phyloP scores from a whole-genome alignment of 768 basidiomycete species.

The Lactarius pseudohatsudake region DNA sequence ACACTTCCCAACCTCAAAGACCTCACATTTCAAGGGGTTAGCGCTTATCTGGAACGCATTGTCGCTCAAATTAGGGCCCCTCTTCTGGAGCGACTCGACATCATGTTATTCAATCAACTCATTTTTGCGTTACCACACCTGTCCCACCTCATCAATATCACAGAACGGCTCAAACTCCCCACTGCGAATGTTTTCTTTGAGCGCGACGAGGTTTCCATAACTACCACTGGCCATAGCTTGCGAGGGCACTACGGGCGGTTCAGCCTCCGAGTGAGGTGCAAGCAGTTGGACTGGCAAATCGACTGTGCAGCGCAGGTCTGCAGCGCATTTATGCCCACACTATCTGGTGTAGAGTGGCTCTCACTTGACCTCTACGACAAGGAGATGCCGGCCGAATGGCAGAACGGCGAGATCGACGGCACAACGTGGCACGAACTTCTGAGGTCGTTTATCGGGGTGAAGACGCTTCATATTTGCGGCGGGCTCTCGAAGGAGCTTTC shows the following conservation, averaged over 20 bases:
- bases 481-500: background rate
- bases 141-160: background rate
- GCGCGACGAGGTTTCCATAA: background rate
- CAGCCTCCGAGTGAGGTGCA: background rate
- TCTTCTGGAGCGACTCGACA: background rate
- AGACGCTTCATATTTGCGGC: background rate
- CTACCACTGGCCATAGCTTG: rapidly evolving
- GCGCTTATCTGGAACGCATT: background rate
- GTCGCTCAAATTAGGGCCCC: background rate
- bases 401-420: background rate
- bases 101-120: background rate
- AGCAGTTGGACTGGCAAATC: background rate
- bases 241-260: background rate
- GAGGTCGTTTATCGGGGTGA: background rate
- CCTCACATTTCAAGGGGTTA: background rate
- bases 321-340: background rate
- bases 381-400: background rate
- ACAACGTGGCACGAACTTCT: background rate
- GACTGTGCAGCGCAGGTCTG: background rate
- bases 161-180: background rate
- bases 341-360: background rate
- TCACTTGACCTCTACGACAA: background rate
- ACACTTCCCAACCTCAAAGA: background rate
- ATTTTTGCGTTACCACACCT: background rate
- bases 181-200: background rate